A percentile compares a stretch with the other conserved stretches of the same genome.
Conservation (phyloP, 1,284 basidiomycete species). For the Erythrobasidium hasegawianum region DNA sequence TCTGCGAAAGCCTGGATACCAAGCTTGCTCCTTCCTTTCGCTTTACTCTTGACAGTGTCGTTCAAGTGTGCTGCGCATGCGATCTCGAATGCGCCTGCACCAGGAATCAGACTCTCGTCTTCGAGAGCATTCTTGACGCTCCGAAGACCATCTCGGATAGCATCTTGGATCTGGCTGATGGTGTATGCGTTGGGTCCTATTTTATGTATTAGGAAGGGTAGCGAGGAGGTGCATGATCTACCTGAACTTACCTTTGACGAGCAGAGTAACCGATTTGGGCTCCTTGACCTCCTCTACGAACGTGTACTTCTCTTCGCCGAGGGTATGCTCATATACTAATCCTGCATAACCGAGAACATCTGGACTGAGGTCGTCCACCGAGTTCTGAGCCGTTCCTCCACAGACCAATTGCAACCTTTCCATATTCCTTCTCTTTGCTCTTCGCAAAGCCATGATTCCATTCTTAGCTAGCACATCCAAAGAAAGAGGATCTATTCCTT, state of each 20-base stretch:
- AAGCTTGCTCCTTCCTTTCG: conserved; percentile 95
- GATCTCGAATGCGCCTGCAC: conserved; percentile 95
- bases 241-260: conserved; percentile 80
- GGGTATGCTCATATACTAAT: conserved; percentile 96
- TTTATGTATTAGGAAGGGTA: too few species aligned
- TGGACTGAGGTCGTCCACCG: conserved; percentile 90
- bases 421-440: conserved; percentile 97
- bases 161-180: conserved; percentile 93
- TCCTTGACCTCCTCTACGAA: conserved; percentile 95
- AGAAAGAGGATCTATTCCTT: conserved; percentile 97
- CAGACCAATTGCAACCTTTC: conserved; percentile 89
- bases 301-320: conserved; percentile 98
- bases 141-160: conserved; percentile 89
- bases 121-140: conserved; percentile 97
- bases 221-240: too few species aligned
- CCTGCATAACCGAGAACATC: conserved; percentile 94
- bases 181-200: conserved; percentile 94
- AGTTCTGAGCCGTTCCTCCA: conserved; percentile 94
- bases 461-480: conserved; percentile 96
- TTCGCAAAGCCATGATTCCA: conserved; percentile 87
- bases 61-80: conserved; percentile 80
- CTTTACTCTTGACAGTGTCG: conserved; percentile 69
- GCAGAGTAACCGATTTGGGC: conserved; percentile 90
- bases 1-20: conserved; percentile 97
- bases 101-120: conserved; percentile 81